Percentiles rank a stretch among this genome's conserved stretches.
Conservation (phyloP, 805 yeast species). For the Blastobotrys parvus region DNA sequence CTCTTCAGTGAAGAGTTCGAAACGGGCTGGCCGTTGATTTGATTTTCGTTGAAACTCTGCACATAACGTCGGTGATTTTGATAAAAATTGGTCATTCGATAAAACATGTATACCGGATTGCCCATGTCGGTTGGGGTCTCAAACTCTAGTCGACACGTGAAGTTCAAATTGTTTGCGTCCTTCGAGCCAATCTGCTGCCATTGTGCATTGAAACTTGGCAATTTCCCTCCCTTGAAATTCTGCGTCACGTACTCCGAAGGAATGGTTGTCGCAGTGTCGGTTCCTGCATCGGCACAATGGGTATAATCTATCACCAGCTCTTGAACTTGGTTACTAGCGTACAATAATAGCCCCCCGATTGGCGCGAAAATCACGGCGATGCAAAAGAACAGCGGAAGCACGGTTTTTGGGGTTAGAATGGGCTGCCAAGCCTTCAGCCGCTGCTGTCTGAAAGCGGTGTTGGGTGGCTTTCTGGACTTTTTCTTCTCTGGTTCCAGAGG, state of each 20-base stretch:
- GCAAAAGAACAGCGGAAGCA: constrained; percentile 70
- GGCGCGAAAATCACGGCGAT: constrained; percentile 81
- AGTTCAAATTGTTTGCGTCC: constrained; percentile 25
- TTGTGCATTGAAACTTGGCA: constrained; percentile 38
- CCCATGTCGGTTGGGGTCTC: constrained; percentile 61
- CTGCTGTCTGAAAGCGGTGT: constrained; percentile 43
- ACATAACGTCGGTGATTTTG: constrained; percentile 96
- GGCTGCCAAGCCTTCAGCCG: constrained; percentile 73
- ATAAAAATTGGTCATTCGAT: constrained; percentile 79
- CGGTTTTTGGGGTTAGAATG: constrained; percentile 83
- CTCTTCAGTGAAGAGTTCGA: constrained; percentile 39
- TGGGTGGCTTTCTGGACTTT: constrained; percentile 35
- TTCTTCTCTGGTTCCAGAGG: constrained; percentile 25
- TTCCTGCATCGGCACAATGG: constrained; percentile 51
- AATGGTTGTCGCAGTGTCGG: constrained; percentile 37
- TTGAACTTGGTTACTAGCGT: constrained; percentile 73
- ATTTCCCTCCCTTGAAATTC: constrained; percentile 47
- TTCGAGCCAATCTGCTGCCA: constrained; percentile 48
- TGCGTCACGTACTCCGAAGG: constrained; percentile 51
- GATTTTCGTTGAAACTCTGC: constrained; percentile 70
- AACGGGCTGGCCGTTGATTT: constrained; percentile 70
- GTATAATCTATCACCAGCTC: constrained; percentile 69
- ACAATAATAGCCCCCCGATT: constrained; percentile 75
- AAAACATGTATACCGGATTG: constrained; percentile 69
- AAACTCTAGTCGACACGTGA: constrained; percentile 61